Base-by-base conservation (phyloP, 306 rosid genomes). In the Pueraria montana region DNA sequence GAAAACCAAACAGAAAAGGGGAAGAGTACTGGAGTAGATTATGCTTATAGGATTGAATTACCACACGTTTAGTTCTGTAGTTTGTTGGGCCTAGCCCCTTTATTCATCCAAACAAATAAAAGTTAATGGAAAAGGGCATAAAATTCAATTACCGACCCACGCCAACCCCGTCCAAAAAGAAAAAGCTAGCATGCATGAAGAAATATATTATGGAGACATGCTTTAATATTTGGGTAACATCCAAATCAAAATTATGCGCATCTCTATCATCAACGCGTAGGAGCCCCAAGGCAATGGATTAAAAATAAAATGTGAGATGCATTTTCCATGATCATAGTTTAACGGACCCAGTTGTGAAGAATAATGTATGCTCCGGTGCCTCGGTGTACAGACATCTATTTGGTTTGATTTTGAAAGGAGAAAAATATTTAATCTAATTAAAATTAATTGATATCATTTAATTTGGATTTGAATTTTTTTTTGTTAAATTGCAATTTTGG, bases 161-260 rank as follows among this genome's bases (percentile, higher is more conserved):
- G 50, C 81, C 14, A 17, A 56, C 0, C 48, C 3, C 9, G 58
- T 74, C 32, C 63, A 78, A 83, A 72, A 78, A 61, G 68, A 11
- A 66, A 70, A 43, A 20, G 40, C 76, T 14, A n/a, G 34, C 48
- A 43, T 26, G 34, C 46, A 43, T 17, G 17, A 21, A 58, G 12
- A 81, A 21, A 74, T 58, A 61, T 11, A 32, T 71, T 61, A 4
- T 8, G 86, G 65, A 21, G 46, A 50, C 27, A 68, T 45, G 42
- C 72, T 74, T 82, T 67, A 67, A 27, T 62, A 43, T n/a, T 74
- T 64, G 64, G 16, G 59, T 74, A 23, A 3, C 74, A 77, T 77
- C 73, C 74, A 26, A 46, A 66, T 66, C 65, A 76, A 76, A 83
- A 58, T 45, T 48, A 77, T 49, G 73, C 74, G 79, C 34, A 58